Conservation (phyloP, 2,329 filamentous ascomycete genomes). For the Diaporthe capsici region DNA sequence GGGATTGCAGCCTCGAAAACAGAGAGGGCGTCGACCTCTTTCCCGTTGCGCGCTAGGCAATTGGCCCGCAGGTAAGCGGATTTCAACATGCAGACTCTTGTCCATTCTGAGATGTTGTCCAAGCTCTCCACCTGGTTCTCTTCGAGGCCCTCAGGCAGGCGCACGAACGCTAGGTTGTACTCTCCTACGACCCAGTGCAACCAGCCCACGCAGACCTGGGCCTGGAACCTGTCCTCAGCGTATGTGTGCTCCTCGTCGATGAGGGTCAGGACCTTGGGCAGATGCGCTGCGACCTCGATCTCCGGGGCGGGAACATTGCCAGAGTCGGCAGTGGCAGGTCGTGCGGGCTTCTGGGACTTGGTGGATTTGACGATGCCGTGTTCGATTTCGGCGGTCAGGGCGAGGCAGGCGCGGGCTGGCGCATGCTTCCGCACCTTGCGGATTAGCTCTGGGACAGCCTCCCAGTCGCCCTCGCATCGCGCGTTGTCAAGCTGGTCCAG, state of each 20-base stretch:
- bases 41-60: constrained; percentile 65
- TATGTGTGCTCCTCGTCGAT: constrained; percentile 70
- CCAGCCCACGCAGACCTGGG: constrained; percentile 87
- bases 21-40: constrained; percentile 71
- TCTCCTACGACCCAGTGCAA: constrained; percentile 84
- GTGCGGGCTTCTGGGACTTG: constrained; percentile 54
- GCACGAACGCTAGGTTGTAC: constrained; percentile 71
- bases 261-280: constrained; percentile 67
- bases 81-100: constrained; percentile 85
- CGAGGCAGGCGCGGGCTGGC: constrained; percentile 82
- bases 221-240: constrained; percentile 78
- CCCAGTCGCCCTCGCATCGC: constrained; percentile 90
- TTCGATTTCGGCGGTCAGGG: constrained; percentile 79
- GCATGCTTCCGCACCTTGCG: constrained; percentile 97
- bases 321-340: constrained; percentile 56
- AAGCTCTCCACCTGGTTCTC: constrained; percentile 66
- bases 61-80: constrained; percentile 83
- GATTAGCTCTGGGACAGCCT: constrained; percentile 86
- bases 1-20: constrained; percentile 77
- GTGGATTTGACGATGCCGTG: constrained; percentile 72
- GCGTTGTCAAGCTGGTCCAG: constrained; percentile 86
- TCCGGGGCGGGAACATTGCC: constrained; percentile 56
- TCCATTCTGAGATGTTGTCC: constrained; percentile 78
- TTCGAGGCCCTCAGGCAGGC: constrained; percentile 75
- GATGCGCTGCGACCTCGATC: constrained; percentile 60